Evolutionary conservation across 345 rosid species (phyloP).

Genomic region (Draba incana): DNA sequence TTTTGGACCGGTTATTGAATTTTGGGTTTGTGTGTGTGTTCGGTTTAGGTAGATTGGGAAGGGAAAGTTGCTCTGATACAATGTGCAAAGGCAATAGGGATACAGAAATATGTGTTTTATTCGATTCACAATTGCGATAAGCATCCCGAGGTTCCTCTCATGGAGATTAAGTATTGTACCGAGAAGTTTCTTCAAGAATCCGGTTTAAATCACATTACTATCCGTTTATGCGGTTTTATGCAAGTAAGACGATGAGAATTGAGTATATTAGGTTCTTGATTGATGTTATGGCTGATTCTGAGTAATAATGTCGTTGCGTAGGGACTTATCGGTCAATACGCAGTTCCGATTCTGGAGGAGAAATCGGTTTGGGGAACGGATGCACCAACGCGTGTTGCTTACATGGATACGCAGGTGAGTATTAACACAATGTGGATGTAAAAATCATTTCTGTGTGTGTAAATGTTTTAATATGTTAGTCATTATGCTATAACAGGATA

Average conservation of each 20-base stretch:
- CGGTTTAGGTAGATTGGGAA: constrained; percentile 99
- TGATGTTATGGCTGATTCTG: constrained; percentile 11
- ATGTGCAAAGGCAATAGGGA: constrained; percentile 98
- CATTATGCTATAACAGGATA: constrained; percentile 55
- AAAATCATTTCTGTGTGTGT: not conserved
- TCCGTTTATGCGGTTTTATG: constrained; percentile 94
- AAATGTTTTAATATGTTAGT: constrained; percentile 16
- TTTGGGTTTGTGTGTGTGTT: constrained; percentile 31
- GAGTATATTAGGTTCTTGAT: not conserved
- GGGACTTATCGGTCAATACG: constrained; percentile 98
- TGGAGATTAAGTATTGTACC: constrained; percentile 96
- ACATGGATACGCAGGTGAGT: constrained; percentile 95
- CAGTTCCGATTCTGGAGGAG: constrained; percentile 92
- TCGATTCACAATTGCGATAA: constrained; percentile 97
- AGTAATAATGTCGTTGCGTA: constrained; percentile 34
- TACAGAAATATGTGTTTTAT: constrained; percentile 85
- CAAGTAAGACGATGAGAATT: constrained; percentile 55
- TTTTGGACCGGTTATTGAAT: constrained; percentile 7
- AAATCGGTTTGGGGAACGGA: constrained; percentile 99
- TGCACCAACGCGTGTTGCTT: constrained; percentile 95
- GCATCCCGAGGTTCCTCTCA: constrained; percentile 96
- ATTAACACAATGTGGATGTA: constrained; percentile 12
- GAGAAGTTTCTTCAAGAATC: constrained; percentile 88
- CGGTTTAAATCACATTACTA: constrained; percentile 63
- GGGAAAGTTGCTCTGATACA: constrained; percentile 98